Base-by-base conservation (phyloP, 768 basidiomycete genomes). In the Hirschioporus abietinus region DNA sequence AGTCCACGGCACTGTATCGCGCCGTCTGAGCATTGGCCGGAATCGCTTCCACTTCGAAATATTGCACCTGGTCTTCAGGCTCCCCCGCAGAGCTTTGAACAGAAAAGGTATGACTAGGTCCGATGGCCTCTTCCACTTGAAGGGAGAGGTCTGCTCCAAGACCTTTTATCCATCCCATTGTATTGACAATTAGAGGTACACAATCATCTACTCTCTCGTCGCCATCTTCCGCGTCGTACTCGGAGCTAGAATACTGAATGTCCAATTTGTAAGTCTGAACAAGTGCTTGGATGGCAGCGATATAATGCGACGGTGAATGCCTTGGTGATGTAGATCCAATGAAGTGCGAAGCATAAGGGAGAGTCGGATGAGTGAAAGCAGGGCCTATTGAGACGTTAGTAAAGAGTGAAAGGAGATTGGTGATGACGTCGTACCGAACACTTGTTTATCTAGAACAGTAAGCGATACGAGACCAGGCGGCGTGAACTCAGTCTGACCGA, bases 111-210 rank as follows among this genome's bases (percentile, higher is more conserved):
- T 86, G 78, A 0, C 86, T 86, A 0, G 92, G 86, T 25, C 84
- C 80, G 5, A 87, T 77, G 35, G 88, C 77, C 10, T 83, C 83
- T 70, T 95, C 89, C 62, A 99, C 89, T 68, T 84, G 84, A 17
- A 74, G 74, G 1, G 87, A 84, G 12, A 99, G 78, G 71, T 96
- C 92, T 18, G 87, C 89, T 2, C 96, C 96, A 1, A 97, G 85
- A 7, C 96, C 96, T 74, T 96, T 98, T 6, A 85, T 85, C 96
- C 96, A 99, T 1, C 96, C 96, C 88, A 96, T 96, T 0, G 93
- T 98, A 74, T 99, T 99, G 64, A 99, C 85, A 18, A 98, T 86
- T 20, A 98, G 84, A 0, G 96, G 96, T 5, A 95, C 85, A 27
- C 77, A 68, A 63, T 90, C 87, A 7, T 74, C 71, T 25, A 90